These are phyloP conservation scores for Fraxinus dipetala DNA, from an alignment of 305 asterid species.

Conservation along the genomic window DNA sequence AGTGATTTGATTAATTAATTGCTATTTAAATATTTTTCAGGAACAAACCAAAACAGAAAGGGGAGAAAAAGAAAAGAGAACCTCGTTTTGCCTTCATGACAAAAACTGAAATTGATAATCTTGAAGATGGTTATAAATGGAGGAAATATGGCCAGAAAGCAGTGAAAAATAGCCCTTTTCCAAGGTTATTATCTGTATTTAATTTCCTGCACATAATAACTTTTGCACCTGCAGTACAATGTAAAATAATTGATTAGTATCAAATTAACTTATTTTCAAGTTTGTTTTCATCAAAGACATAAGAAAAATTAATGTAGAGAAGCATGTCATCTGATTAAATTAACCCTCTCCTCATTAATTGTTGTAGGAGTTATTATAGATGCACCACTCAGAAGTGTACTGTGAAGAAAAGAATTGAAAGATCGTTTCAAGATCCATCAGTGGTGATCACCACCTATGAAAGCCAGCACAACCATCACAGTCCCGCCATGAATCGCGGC, in stretches of 20 bases:
- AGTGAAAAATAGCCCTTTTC: constrained; percentile 69
- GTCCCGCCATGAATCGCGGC: constrained; percentile 62
- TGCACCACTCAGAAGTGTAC: constrained; percentile 63
- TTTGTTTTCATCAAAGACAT: background rate
- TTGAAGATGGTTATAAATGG: constrained; percentile 88
- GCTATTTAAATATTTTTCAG: constrained; percentile 23
- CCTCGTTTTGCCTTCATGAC: constrained; percentile 72
- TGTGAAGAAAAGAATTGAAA: constrained; percentile 71
- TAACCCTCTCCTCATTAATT: background rate
- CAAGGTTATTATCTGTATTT: constrained; percentile 42
- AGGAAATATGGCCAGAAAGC: constrained; percentile 90
- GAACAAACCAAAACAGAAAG: constrained; percentile 44
- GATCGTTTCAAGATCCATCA: constrained; percentile 64
- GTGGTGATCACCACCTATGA: constrained; percentile 79
- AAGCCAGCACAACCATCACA: constrained; percentile 79
- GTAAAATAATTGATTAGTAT: background rate
- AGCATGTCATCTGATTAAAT: background rate
- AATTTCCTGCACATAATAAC: background rate
- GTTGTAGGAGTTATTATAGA: constrained; percentile 62
- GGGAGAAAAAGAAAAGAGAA: constrained; percentile 52
- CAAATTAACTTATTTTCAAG: background rate
- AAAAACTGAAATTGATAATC: constrained; percentile 66
- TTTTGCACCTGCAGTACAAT: background rate
- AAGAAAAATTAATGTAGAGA: background rate
- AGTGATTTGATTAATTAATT: background rate